These are phyloP conservation scores for Fusarium penzigii DNA, from an alignment of 2,329 filamentous ascomycete genomes.

Conservation along the genomic window DNA sequence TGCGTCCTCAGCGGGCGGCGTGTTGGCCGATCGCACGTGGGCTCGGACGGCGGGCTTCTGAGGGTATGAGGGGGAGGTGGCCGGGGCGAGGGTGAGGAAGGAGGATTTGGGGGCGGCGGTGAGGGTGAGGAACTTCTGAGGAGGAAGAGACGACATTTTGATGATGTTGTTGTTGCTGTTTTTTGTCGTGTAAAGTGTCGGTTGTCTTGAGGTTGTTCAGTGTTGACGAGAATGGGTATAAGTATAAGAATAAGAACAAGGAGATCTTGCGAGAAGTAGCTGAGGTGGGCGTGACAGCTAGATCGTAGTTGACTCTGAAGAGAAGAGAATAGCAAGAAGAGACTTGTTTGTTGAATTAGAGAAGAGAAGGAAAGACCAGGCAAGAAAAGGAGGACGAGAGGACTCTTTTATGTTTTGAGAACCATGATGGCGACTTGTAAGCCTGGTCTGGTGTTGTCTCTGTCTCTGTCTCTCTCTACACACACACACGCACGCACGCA, in stretches of 20 bases:
- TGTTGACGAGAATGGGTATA: not conserved
- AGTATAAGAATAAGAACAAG: too few relatives aligned
- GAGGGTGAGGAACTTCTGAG: conserved; percentile 29
- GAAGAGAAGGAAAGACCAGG: conserved; percentile 8
- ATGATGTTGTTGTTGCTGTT: conserved; percentile 13
- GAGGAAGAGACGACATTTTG: conserved; percentile 28
- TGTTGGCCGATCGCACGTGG: conserved; percentile 23
- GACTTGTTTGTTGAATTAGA: conserved; percentile 19
- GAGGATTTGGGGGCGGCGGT: conserved; percentile 25
- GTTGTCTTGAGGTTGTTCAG: conserved; percentile 2
- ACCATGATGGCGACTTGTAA: too few relatives aligned
- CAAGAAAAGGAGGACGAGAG: not conserved
- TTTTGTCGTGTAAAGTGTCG: not conserved
- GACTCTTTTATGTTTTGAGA: too few relatives aligned
- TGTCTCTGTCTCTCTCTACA: too few relatives aligned
- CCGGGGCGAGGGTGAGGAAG: conserved; percentile 62
- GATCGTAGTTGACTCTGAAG: conserved; percentile 13
- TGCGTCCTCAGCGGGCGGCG: conserved; percentile 27
- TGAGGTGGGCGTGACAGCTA: conserved; percentile 27
- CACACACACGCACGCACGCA: too few relatives aligned
- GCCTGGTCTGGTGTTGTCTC: too few relatives aligned
- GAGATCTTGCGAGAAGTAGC: conserved; percentile 18
- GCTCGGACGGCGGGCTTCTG: conserved; percentile 38
- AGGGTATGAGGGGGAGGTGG: conserved; percentile 58
- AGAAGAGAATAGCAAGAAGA: conserved; percentile 13